Base-by-base conservation (phyloP, 2,329 filamentous ascomycete genomes). In the Rhynchosporium secalis region DNA sequence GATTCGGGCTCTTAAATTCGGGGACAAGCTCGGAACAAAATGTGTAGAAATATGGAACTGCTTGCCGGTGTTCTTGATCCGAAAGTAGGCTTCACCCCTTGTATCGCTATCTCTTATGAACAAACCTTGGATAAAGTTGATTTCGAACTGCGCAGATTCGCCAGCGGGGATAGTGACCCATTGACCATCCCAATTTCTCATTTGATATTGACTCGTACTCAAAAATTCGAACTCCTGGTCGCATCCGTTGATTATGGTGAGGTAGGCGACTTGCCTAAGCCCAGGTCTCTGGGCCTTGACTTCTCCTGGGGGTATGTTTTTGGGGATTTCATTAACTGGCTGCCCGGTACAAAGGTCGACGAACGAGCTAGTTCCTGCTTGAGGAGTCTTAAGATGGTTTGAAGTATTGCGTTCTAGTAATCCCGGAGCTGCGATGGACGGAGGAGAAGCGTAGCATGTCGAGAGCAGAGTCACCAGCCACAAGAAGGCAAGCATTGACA, bases 121-220 rank as follows among this genome's bases (percentile, higher is more conserved):
- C 12, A 54, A 20, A 29, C 51, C 51, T 41, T 54, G 51, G 1
- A 38, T 36, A 33, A 54, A 54, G 20, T 54, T 54, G 51, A 54
- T 54, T 8, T 54, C 51, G 36, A 54, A 54, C 8, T 54, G 51
- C 12, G 51, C 51, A 26, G 51, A 54, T 15, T 54, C 51, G 20
- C 51, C 51, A 41, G 51, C 51, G 15, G 51, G 36, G 3, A 54
- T 54, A n/a, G 51, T 54, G 9, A 54, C 36, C 51, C 51, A 54
- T 41, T 54, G 51, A 4, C 51, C 51, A 28, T 54, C 51, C 51
- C 51, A 54, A 10, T 54, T 54, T 20, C 33, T 40, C 51, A 54
- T 54, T 54, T 54, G 51, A 33, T 36, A 54, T 54, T 54, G 51
- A 20, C 38, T 54, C 4, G 51, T 20, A 4, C 51, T 20, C 4